Base-by-base conservation (phyloP, 2,329 filamentous ascomycete genomes). In the Monilinia fructigena region DNA sequence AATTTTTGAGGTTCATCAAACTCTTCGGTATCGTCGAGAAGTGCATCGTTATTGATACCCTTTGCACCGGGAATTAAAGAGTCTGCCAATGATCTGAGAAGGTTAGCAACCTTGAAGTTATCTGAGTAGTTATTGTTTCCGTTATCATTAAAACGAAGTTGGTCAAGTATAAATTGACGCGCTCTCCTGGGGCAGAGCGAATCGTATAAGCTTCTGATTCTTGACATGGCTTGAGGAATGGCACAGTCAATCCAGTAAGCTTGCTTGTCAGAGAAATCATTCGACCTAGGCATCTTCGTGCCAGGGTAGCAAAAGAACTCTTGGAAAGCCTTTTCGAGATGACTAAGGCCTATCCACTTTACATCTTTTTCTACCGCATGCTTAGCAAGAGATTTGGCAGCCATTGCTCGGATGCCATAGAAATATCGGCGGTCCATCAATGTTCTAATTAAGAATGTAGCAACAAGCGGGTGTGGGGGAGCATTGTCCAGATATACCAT, bases 91-190 rank as follows among this genome's bases (percentile, higher is more conserved):
- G 84, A 82, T 53, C 82, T 80, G 80, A 99, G 90, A 31, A 99
- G 82, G 28, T 85, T 90, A 10, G 92, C 88, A 64, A 99, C 86
- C 75, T 97, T 99, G 73, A 91, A 88, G 69, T 93, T 89, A 74
- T 99, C 96, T 6, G 93, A 97, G 75, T 87, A 96, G 60, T 89
- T 79, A 73, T 99, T 99, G 68, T 91, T 89, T 2, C 90, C 89
- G 75, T 99, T 99, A 78, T 99, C 93, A 75, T 99, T 99, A 80
- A 93, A 94, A 59, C 91, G 89, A 45, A 99, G 82, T 75, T 96
- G 91, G 72, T 97, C 93, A 28, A 96, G 85, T 58, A 99, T 85
- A 76, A 97, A 96, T 50, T 86, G 85, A 66, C 93, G 91, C 6
- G 92, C 92, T 63, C 88, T 83, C 74, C 89, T 82, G 0, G 94